Base-by-base conservation (phyloP, 768 basidiomycete genomes). In the Xerocomus potaroensis region DNA sequence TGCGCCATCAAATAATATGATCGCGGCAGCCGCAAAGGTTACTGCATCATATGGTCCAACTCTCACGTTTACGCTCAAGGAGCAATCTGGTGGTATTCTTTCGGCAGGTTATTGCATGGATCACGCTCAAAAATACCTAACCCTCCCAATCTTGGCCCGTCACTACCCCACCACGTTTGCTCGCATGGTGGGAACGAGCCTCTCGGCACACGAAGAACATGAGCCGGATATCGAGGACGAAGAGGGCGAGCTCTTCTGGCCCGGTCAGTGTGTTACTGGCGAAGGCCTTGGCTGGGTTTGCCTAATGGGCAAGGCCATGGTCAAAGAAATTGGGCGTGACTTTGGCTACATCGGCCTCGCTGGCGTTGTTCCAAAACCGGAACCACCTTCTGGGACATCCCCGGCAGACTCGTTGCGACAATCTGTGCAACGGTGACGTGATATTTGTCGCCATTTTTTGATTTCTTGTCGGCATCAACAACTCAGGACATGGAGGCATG, bases 251-350 rank as follows among this genome's bases (percentile, higher is more conserved):
- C 70, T 91, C n/a, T 87, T 80, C 59, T 90, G 87, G 88, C 88
- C 87, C 0, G 81, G 81, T 34, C 83, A 87, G 57, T 72, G 77
- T 29, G 71, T 81, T 48, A 84, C 77, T 24, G 86, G 85, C 34
- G 84, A 87, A 63, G 88, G 88, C 40, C 72, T 91, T 24, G 88
- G 83, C 18, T 91, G 88, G 88, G 80, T 89, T n/a, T 90, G 87
- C 63, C 71, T 85, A 23, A 83, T 91, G 80, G 87, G 87, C 56
- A 86, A 84, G 61, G 83, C 87, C 32, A 91, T 91, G 88, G 79
- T 91, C 59, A 80, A 77, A 56, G 88, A 91, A 59, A 84, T 87
- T 57, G 86, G 87, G 51, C 81, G 80, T 58, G 74, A 80, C 27
- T 81, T 83, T 65, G 84, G 83, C 10, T 91, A 90, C 68, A 72